phyloP scores from a whole-genome alignment of 208 protist species.

The Leishmania arabica region DNA sequence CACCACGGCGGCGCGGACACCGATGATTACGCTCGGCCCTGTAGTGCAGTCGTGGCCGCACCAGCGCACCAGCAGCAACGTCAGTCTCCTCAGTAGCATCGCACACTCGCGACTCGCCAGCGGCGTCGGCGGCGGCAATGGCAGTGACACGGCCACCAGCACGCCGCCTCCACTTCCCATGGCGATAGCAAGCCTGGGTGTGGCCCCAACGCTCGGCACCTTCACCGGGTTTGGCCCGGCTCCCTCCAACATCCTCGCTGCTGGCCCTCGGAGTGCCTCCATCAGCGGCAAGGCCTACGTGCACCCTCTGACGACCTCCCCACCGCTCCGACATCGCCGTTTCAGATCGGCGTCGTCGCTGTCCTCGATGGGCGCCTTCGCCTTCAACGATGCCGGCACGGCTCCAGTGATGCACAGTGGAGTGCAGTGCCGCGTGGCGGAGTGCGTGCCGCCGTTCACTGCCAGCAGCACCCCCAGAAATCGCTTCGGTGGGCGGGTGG shows the following conservation, averaged over 20 bases:
- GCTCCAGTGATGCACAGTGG: constrained; percentile 22
- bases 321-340: constrained; percentile 4
- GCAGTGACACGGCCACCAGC: neutral
- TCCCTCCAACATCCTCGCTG: neutral
- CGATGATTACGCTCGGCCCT: neutral
- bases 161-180: neutral
- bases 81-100: neutral
- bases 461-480: neutral
- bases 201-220: neutral
- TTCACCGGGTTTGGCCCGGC: neutral
- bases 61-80: constrained; percentile 11
- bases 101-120: neutral
- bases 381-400: constrained; percentile 16
- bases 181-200: neutral
- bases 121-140: neutral
- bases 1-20: neutral
- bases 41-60: neutral
- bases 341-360: constrained; percentile 8
- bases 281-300: neutral
- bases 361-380: constrained; percentile 31
- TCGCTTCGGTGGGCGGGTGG: neutral
- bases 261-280: neutral
- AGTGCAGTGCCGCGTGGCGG: neutral
- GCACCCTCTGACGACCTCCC: constrained; percentile 11
- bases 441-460: neutral